Conservation (phyloP, 225 moss, liverwort and hornwort genomes). For the Thuidium tamariscinum region DNA sequence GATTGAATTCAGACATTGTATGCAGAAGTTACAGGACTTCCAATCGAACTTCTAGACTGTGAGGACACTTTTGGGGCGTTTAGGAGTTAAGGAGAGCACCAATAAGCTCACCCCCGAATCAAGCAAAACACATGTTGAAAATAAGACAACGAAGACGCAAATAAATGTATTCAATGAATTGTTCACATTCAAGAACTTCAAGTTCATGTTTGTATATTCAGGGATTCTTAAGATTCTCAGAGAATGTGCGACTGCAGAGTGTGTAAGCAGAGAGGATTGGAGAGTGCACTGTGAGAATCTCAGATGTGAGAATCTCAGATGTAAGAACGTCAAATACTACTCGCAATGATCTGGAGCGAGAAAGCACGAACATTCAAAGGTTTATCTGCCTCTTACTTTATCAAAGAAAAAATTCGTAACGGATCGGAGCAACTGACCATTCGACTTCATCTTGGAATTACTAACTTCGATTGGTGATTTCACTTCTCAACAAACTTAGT, state of each 20-base stretch:
- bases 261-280: background rate
- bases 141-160: background rate
- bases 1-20: no score
- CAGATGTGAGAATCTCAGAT: background rate
- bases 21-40: no score
- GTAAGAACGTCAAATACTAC: background rate
- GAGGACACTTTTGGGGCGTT: no score
- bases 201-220: background rate
- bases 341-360: background rate
- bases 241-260: background rate
- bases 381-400: background rate
- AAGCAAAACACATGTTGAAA: background rate
- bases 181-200: background rate
- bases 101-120: background rate
- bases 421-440: background rate
- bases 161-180: background rate
- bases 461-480: background rate
- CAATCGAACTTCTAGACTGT: no score
- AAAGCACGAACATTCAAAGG: background rate
- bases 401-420: background rate
- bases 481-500: background rate
- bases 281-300: background rate
- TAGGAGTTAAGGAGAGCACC: background rate
- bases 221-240: background rate
- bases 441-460: background rate